phyloP scores from a whole-genome alignment of 2,329 filamentous ascomycete genomes.

The Sporothrix globosa region DNA sequence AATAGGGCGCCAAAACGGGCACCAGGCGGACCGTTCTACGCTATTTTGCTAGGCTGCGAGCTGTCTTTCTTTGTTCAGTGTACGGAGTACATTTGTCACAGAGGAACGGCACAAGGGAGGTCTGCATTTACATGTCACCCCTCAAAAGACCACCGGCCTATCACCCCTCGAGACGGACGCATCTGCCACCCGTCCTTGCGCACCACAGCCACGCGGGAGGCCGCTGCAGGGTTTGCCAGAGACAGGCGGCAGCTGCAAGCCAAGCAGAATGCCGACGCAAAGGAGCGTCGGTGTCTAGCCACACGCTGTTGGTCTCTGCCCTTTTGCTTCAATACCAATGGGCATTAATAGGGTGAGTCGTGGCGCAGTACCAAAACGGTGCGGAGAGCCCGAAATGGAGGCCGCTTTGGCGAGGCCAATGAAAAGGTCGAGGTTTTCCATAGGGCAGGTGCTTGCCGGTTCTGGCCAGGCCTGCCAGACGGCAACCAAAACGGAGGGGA shows the following conservation, averaged over 20 bases:
- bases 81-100: background rate
- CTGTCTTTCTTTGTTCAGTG: background rate
- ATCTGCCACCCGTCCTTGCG: background rate
- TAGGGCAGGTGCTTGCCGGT: background rate
- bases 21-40: conserved; percentile 22
- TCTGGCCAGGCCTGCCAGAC: conserved; percentile 11
- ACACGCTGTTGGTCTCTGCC: background rate
- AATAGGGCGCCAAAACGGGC: conserved; percentile 23
- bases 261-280: background rate
- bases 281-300: background rate
- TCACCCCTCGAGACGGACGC: background rate
- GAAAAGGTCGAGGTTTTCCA: background rate
- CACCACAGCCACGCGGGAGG: conserved; percentile 22
- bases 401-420: background rate
- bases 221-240: conserved; percentile 10
- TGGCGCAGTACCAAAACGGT: conserved; percentile 12
- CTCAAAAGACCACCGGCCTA: background rate
- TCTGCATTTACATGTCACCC: background rate
- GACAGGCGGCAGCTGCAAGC: conserved; percentile 19
- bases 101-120: background rate
- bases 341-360: background rate
- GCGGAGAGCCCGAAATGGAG: conserved; percentile 23
- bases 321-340: background rate
- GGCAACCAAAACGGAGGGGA: background rate
- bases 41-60: conserved; percentile 24